Base-by-base conservation (phyloP, 208 protist species). In the Leishmania tropica region DNA sequence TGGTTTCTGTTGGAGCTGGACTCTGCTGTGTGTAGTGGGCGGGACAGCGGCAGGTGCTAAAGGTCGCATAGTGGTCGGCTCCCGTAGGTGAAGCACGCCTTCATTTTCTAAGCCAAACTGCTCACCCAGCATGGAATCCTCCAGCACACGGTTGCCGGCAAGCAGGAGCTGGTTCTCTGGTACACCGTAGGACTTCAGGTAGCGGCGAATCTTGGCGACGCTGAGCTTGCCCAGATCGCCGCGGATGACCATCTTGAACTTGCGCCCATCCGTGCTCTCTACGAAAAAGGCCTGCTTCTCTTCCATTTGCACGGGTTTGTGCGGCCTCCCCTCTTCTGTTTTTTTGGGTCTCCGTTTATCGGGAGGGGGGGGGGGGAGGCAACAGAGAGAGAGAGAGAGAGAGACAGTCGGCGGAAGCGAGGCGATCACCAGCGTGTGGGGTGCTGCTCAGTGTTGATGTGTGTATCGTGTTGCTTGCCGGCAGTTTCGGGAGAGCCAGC, bases 181-280 rank as follows among this genome's bases (percentile, higher is more conserved):
- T 17, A 93, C 91, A 72, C 90, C 87, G 83, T 97, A 94, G 19
- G 85, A 88, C 83, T 87, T 89, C 64, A 97, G 85, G 86, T 95
- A 94, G 37, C 91, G 88, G 19, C 90, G 86, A 53, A 97, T 91
- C 74, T 96, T 97, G 48, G 85, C 89, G 19, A 97, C 94, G 47
- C 82, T 92, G 56, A 97, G 83, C 80, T 89, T 89, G 45, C 87
- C 88, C 48, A 96, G 86, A 74, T 94, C 90, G 28, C 94, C 94
- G 60, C 89, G 86, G 62, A 97, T 96, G 65, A 97, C 94, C 90
- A 97, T 95, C 80, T 95, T 95, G 81, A 95, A 96, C 76, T 89
- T 93, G n/a, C 91, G 87, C 3, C 94, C 92, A 88, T 97, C 94
- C 3, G 71, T 78, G 58, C 87, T 83, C 79, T 93, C 84, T 45